These are phyloP conservation scores for Closterium sp. DNA, from an alignment of 139 green algal genomes.

Conservation along the genomic window DNA sequence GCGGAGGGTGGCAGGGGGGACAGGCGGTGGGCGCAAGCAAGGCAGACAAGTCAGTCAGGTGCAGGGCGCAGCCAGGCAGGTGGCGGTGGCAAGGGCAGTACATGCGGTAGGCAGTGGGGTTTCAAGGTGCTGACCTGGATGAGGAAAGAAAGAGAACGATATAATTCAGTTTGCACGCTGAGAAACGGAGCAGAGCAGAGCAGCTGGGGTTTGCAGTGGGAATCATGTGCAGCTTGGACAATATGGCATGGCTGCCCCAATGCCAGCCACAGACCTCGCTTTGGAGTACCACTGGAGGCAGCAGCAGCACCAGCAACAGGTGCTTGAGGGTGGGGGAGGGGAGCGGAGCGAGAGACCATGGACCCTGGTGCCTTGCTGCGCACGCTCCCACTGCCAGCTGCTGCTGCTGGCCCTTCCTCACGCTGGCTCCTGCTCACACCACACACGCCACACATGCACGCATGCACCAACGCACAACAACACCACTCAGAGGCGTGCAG, in stretches of 20 bases:
- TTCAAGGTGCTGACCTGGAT: neutral
- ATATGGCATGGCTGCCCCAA: too few species aligned
- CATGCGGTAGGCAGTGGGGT: neutral
- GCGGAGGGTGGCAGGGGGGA: neutral
- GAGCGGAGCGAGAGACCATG: neutral
- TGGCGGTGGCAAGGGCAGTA: neutral
- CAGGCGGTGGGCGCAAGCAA: neutral
- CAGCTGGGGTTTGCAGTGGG: too few species aligned
- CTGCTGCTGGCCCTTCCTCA: neutral
- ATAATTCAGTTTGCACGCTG: too few species aligned
- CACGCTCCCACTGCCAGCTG: neutral
- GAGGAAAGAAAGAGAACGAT: neutral
- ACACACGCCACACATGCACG: neutral
- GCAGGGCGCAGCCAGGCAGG: too few species aligned
- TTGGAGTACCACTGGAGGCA: neutral
- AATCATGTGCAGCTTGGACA: too few species aligned
- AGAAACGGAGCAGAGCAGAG: too few species aligned
- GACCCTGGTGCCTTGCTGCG: neutral
- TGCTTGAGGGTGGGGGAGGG: neutral
- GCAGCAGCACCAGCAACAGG: neutral
- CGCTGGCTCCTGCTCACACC: neutral
- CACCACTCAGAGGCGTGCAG: neutral
- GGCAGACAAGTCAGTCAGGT: neutral
- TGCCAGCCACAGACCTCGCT: neutral
- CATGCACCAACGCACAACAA: too few species aligned